Base-by-base conservation (phyloP, 257 asterid genomes). In the Orobanche coerulescens region DNA sequence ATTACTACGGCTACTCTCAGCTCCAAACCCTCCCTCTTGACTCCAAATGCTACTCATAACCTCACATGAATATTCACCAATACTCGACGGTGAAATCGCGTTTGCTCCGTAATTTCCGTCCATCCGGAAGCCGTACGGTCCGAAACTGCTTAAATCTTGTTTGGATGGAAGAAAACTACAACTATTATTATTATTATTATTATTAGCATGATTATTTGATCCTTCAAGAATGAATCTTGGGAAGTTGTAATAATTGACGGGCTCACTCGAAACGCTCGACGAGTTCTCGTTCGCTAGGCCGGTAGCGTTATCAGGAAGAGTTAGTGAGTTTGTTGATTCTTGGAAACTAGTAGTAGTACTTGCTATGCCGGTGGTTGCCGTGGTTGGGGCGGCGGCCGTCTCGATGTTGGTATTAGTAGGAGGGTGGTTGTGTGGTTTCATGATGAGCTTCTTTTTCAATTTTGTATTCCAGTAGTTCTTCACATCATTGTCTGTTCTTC, bases 401-500 rank as follows among this genome's bases (percentile, higher is more conserved):
- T 63, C 37, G 16, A 7, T 7, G 26, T 42, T 37, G 15, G 18
- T 52, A 10, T 24, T 37, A 22, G 61, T 10, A 0, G 60, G 49
- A 33, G 39, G 13, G 51, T 56, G 16, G n/a, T 22, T 20, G 22
- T 37, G 6, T 39, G 37, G 8, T 39, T 64, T 30, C 44, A 62
- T 12, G 60, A 62, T 12, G 60, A 70, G n/a, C 48, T 68, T 81
- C 80, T 78, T 81, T 66, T 79, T 84, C 54, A 84, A 25, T 62
- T 74, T 84, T 33, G 82, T 67, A 70, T 81, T 78, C 91, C 92
- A 84, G 22, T 81, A 71, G 73, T 84, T 83, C 39, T 83, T 83
- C 53, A 83, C 79, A 52, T 78, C 83, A 61, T 83, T 83, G 64
- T 83, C 87, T 48, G 91, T 81, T 65, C 91, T 83, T 68, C 87